phyloP scores from a whole-genome alignment of 345 rosid species.

The Microthlaspi erraticum region DNA sequence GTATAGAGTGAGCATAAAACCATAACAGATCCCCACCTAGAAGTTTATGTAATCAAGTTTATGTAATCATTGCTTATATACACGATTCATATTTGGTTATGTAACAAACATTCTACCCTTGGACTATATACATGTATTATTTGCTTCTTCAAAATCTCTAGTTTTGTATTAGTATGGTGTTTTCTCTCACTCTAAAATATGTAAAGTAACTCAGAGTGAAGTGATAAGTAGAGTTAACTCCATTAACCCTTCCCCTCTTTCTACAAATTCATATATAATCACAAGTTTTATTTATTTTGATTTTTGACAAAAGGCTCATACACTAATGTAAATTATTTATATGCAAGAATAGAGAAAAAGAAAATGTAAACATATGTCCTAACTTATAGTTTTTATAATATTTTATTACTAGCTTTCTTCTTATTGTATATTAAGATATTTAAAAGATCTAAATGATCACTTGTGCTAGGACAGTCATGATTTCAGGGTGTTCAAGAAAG shows the following conservation, averaged over 20 bases:
- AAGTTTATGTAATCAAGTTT: too few species aligned
- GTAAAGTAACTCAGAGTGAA: neutral
- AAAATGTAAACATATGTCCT: too few species aligned
- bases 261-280: too few species aligned
- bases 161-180: neutral
- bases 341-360: neutral
- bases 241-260: too few species aligned
- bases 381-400: too few species aligned
- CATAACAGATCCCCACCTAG: neutral
- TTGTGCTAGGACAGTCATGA: too few species aligned
- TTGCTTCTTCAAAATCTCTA: neutral
- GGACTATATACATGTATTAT: neutral
- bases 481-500: neutral
- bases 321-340: neutral
- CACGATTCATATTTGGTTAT: neutral
- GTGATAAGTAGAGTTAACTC: neutral
- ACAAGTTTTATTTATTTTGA: too few species aligned
- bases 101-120: neutral
- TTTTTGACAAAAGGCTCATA: neutral
- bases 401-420: too few species aligned
- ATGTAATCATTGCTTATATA: constrained; percentile 5
- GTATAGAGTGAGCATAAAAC: constrained; percentile 28
- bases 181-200: too few species aligned
- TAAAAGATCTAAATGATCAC: too few species aligned
- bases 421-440: too few species aligned